phyloP scores from a whole-genome alignment of 2,329 filamentous ascomycete species.

The Orbilia brochopaga region DNA sequence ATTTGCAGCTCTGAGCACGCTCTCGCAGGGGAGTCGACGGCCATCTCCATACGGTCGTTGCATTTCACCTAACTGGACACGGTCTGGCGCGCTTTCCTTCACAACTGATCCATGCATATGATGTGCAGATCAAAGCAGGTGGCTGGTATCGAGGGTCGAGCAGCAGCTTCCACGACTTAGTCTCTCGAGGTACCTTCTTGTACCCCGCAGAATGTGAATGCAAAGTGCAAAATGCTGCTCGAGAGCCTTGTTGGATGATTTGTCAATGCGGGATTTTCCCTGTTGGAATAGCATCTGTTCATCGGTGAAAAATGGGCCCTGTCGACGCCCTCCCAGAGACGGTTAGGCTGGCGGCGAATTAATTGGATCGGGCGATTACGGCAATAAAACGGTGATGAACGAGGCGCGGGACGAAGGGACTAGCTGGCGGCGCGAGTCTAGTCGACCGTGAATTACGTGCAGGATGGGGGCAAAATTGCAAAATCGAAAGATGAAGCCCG shows the following conservation, averaged over 20 bases:
- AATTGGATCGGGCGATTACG: constrained; percentile 11
- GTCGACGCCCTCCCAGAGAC: no score
- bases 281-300: neutral
- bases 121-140: no score
- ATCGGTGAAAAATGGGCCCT: no score
- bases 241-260: constrained; percentile 1
- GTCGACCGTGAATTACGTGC: neutral
- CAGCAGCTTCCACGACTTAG: no score
- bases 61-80: no score
- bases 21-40: no score
- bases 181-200: no score
- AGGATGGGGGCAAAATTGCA: neutral
- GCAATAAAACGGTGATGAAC: neutral
- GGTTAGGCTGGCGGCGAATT: neutral
- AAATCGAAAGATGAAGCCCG: neutral
- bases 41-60: no score
- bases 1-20: no score
- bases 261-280: constrained; percentile 1
- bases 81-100: no score
- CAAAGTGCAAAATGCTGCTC: neutral
- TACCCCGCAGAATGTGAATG: neutral
- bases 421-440: neutral
- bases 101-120: no score
- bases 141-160: no score
- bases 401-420: neutral